These are phyloP conservation scores for Nemania sp. DNA, from an alignment of 2,329 filamentous ascomycete species.

Conservation along the genomic window DNA sequence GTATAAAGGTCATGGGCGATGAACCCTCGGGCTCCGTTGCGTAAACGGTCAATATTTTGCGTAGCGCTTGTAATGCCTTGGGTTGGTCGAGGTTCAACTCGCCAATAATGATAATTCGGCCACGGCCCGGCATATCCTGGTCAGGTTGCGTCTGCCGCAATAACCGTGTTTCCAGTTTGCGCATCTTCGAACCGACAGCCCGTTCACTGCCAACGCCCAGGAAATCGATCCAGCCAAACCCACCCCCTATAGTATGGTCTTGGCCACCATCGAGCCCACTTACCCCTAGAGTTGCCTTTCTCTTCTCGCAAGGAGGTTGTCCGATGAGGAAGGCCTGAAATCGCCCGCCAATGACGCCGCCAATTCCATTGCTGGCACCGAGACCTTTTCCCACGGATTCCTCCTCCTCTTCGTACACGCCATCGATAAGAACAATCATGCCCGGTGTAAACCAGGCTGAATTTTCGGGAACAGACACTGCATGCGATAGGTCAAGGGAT, in stretches of 20 bases:
- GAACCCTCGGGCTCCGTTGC: slow-evolving; percentile 64
- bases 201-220: slow-evolving; percentile 88
- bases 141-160: slow-evolving; percentile 48
- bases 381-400: slow-evolving; percentile 69
- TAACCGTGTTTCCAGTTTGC: slow-evolving; percentile 72
- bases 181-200: slow-evolving; percentile 81
- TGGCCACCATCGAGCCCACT: slow-evolving; percentile 60
- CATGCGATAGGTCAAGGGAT: slow-evolving; percentile 77
- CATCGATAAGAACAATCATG: slow-evolving; percentile 94
- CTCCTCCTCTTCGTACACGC: slow-evolving; percentile 94
- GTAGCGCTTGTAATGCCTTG: slow-evolving; percentile 77
- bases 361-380: slow-evolving; percentile 78
- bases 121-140: slow-evolving; percentile 43
- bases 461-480: slow-evolving; percentile 79
- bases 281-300: slow-evolving; percentile 76
- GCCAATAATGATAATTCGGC: slow-evolving; percentile 73
- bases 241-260: slow-evolving; percentile 69
- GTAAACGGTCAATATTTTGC: slow-evolving; percentile 77
- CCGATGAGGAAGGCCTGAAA: slow-evolving; percentile 91
- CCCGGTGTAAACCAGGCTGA: slow-evolving; percentile 92
- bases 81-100: slow-evolving; percentile 87
- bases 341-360: slow-evolving; percentile 86
- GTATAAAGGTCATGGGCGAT: slow-evolving; percentile 76
- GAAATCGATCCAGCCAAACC: slow-evolving; percentile 98
- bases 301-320: slow-evolving; percentile 86